These are phyloP conservation scores for Clausena lansium DNA, from an alignment of 345 rosid genomes.

Conservation along the genomic window DNA sequence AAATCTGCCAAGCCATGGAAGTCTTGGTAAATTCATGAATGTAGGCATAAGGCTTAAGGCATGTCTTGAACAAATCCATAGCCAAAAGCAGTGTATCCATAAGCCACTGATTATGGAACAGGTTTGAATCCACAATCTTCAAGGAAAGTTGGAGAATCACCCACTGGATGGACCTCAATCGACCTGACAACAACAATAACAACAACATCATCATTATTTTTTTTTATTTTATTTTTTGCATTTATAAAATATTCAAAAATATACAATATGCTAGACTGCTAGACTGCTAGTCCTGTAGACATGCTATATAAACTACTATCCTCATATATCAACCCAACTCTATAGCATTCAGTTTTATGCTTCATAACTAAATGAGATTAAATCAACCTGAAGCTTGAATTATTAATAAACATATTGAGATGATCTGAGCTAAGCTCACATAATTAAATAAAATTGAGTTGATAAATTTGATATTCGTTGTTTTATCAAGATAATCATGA, in stretches of 20 bases:
- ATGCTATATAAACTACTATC: neutral
- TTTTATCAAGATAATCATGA: neutral
- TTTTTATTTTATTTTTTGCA: too few species aligned
- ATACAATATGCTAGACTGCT: neutral
- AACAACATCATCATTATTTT: too few species aligned
- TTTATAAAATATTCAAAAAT: neutral
- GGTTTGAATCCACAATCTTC: slow-evolving; percentile 40
- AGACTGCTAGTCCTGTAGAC: neutral
- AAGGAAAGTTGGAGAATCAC: slow-evolving; percentile 50
- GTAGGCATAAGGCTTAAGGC: slow-evolving; percentile 64
- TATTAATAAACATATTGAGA: neutral
- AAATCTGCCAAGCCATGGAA: slow-evolving; percentile 69
- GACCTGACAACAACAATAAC: slow-evolving; percentile 15
- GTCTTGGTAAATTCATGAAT: slow-evolving; percentile 66
- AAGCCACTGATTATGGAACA: slow-evolving; percentile 55
- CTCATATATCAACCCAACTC: neutral
- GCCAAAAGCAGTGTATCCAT: slow-evolving; percentile 74
- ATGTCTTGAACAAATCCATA: slow-evolving; percentile 67
- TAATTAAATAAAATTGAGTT: neutral
- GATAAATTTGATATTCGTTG: neutral
- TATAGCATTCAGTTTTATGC: neutral
- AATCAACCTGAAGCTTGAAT: too few species aligned
- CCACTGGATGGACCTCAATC: slow-evolving; percentile 56
- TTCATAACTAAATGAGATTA: neutral
- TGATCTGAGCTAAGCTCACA: neutral